Evolutionary conservation across 2,329 filamentous ascomycete species (phyloP).

Genomic region (Magnaporthiopsis poae): DNA sequence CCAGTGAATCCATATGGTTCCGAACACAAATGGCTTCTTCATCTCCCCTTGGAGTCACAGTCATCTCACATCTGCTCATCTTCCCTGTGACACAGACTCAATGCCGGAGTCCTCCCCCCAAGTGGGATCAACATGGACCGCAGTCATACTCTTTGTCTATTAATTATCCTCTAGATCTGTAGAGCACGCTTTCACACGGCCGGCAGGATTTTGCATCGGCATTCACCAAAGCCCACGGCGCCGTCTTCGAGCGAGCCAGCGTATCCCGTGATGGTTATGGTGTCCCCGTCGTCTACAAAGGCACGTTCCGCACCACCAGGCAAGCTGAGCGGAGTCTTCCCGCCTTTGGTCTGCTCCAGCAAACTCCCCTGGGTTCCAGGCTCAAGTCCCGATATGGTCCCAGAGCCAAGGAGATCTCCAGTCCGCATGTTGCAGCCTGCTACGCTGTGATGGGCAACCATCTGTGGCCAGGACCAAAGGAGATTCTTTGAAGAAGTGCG

Average conservation of each 20-base stretch:
- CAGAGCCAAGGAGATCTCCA: slow-evolving; percentile 32
- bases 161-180: too few species aligned
- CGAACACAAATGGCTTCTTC: too few species aligned
- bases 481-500: slow-evolving; percentile 18
- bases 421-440: slow-evolving; percentile 20
- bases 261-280: slow-evolving; percentile 29
- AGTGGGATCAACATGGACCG: too few species aligned
- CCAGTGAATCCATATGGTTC: too few species aligned
- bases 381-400: slow-evolving; percentile 28
- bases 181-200: too few species aligned
- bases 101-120: too few species aligned
- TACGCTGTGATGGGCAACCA: slow-evolving; percentile 5
- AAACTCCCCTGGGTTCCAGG: slow-evolving; percentile 28
- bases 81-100: too few species aligned
- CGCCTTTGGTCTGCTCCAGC: slow-evolving; percentile 29
- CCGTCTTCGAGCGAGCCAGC: slow-evolving; percentile 27
- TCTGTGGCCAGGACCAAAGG: slow-evolving; percentile 4
- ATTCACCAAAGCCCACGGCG: slow-evolving; percentile 32
- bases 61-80: too few species aligned
- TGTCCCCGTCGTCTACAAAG: slow-evolving; percentile 31
- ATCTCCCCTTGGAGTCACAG: too few species aligned
- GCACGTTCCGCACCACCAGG: slow-evolving; percentile 22
- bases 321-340: slow-evolving; percentile 21
- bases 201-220: slow-evolving; percentile 16
- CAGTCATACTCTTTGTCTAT: too few species aligned